Percentiles rank a stretch among this genome's conserved stretches.
phyloP scores from a whole-genome alignment of 768 basidiomycete genomes.

The Suillus fuscotomentosus region DNA sequence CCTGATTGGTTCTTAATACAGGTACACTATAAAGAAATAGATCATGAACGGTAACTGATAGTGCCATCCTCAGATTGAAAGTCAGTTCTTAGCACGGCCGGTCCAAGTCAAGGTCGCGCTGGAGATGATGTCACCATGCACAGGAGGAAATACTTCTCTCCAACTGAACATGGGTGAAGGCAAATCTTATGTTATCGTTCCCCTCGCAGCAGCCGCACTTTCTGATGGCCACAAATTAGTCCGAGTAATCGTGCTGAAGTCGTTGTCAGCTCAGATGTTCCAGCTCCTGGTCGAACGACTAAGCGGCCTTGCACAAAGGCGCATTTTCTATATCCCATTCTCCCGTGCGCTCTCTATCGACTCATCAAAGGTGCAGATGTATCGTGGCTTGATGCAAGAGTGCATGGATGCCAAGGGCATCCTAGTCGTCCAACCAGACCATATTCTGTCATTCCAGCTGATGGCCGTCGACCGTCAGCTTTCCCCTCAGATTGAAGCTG shows the following conservation, averaged over 20 bases:
- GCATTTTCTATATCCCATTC: conserved; percentile 27
- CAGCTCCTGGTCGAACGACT: conserved; percentile 22
- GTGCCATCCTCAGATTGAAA: conserved; percentile 18
- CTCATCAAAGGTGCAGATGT: conserved; percentile 13
- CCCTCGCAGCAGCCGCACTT: conserved; percentile 20
- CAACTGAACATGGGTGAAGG: conserved; percentile 35
- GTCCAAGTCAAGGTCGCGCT: conserved; percentile 22
- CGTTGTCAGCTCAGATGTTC: conserved; percentile 27
- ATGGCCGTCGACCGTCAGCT: conserved; percentile 33
- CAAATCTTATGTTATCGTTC: conserved; percentile 31
- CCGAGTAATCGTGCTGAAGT: conserved; percentile 29
- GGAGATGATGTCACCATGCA: conserved; percentile 26
- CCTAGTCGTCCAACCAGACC: conserved; percentile 30
- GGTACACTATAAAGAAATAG: conserved; percentile 3
- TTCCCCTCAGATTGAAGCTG: conserved; percentile 6
- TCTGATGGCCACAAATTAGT: conserved; percentile 22
- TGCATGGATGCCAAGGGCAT: conserved; percentile 22
- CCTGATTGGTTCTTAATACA: conserved; percentile 13
- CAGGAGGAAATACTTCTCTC: conserved; percentile 18
- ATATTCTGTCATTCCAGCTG: conserved; percentile 29
- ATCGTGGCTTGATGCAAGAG: conserved; percentile 18
- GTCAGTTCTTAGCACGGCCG: conserved; percentile 20
- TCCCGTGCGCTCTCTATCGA: conserved; percentile 19
- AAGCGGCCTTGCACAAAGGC: conserved; percentile 24
- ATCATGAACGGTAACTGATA: neutral